Conservation (phyloP, 192 early-diverging fungal species). For the Dispira simplex region DNA sequence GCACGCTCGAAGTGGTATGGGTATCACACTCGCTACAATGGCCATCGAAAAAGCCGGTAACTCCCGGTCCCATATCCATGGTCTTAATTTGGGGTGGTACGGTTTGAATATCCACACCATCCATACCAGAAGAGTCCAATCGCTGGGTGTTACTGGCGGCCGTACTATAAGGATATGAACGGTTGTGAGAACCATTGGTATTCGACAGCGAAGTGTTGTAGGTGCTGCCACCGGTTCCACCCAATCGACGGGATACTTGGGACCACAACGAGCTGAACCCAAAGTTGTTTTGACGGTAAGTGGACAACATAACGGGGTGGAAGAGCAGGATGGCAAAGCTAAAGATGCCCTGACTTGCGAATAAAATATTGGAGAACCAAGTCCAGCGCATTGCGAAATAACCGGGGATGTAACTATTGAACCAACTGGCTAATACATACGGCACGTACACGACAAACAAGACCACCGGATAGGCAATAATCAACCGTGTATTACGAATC, state of each 20-base stretch:
- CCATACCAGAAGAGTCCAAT: background rate
- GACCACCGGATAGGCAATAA: constrained; percentile 7
- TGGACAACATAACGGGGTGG: constrained; percentile 10
- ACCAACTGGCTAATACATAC: background rate
- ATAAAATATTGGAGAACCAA: background rate
- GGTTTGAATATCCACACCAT: background rate
- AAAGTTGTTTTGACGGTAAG: constrained; percentile 5
- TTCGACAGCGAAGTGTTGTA: background rate
- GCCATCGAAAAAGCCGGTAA: constrained; percentile 6
- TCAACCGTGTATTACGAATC: constrained; percentile 11
- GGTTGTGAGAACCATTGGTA: background rate
- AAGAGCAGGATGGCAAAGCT: constrained; percentile 6
- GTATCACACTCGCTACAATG: no score
- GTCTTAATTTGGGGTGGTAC: background rate
- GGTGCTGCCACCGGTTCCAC: background rate
- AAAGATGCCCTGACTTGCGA: background rate
- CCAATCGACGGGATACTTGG: background rate
- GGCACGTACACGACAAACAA: constrained; percentile 7
- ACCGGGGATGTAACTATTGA: background rate
- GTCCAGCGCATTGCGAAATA: background rate
- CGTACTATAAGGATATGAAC: background rate
- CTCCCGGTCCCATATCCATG: constrained; percentile 10
- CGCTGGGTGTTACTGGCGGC: background rate
- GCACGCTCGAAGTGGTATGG: background rate
- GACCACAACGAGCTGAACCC: constrained; percentile 9